Evolutionary conservation across 176 grass and related monocot species (phyloP), one percentile per base, ranked within the genome.

Genomic region (Carex cristatella): DNA sequence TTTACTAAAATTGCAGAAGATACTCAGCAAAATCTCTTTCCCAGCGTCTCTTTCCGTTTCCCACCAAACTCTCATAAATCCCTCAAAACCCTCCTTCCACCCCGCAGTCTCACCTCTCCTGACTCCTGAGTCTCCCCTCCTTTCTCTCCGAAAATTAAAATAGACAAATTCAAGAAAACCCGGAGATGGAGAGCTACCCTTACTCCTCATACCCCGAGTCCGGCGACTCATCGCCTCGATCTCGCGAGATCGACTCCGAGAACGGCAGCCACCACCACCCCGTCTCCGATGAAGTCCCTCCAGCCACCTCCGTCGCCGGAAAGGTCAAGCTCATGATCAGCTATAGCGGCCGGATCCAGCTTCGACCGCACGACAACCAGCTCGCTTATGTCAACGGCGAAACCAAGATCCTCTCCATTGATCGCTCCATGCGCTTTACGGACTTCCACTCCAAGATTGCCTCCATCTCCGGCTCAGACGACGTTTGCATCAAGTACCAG

Each of bases 341-440:
- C 82, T 99, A 99, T 85, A 91, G 93, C 1, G 97, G 97, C 0
- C 93, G 93, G 84, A 99, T 99, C 93, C 93, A 95, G 85, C 97
- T 90, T 23, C 83, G 93, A 0, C 88, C 90, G 0, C 91, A 94
- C 67, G 93, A 99, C 83, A 90, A 92, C 91, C 91, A 94, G 87
- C 91, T 99, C 60, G 75, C 93, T 10, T 99, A 99, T 74, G 87
- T 99, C 85, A 95, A 93, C 79, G 96, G 97, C 18, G 97, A 99
- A 61, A 92, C 97, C 15, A 99, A 99, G 91, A 95, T 99, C 90
- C 91, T 99, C n/a, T 86, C 88, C 61, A 23, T 99, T 31, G 97
- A 99, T 23, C 89, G 93, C 54, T 89, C 90, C 61, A 89, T 87
- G 85, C 87, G 91, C 32, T 95, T 85, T 48, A 0, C 72, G 61